phyloP scores from a whole-genome alignment of 495 filamentous ascomycete species.

The Bombardia bombarda region DNA sequence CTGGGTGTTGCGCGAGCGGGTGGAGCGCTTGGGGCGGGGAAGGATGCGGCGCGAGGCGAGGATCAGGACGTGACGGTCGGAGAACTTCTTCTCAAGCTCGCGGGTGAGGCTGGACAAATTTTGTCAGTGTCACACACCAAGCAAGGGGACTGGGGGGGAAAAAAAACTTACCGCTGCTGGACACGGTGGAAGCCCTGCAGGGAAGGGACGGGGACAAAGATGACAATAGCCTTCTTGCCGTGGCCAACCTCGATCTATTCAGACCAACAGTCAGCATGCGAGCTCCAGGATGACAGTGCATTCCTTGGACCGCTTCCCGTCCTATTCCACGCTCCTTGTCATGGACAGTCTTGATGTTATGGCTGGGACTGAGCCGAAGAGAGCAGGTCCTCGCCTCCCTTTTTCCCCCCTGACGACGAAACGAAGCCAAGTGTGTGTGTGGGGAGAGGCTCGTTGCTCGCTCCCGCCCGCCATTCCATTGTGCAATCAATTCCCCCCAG shows the following conservation, averaged over 20 bases:
- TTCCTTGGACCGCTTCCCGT: constrained; percentile 61
- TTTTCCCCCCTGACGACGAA: constrained; percentile 8
- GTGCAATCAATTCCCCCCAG: constrained; percentile 25
- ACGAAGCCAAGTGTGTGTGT: too few relatives aligned
- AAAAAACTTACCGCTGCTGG: constrained; percentile 83
- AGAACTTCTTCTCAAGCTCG: constrained; percentile 99
- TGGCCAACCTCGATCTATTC: constrained; percentile 96
- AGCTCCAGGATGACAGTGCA: constrained; percentile 45
- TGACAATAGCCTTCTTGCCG: constrained; percentile 99
- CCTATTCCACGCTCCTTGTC: constrained; percentile 48
- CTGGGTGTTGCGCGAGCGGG: constrained; percentile 83
- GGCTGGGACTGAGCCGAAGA: constrained; percentile 9
- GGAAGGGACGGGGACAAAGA: constrained; percentile 99
- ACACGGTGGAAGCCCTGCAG: constrained; percentile 94
- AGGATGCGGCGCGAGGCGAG: constrained; percentile 97
- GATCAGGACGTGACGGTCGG: constrained; percentile 98
- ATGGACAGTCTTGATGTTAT: constrained; percentile 22
- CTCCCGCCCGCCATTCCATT: constrained; percentile 16
- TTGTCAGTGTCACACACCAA: constrained; percentile 12
- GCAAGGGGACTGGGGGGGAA: not conserved
- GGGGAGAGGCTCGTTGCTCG: not conserved
- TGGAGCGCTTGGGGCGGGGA: constrained; percentile 91
- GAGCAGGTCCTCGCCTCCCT: constrained; percentile 7
- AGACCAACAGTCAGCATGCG: constrained; percentile 61
- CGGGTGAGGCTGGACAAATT: constrained; percentile 71